A percentile compares a stretch with the other conserved stretches of the same genome.
Evolutionary conservation across 2,329 filamentous ascomycete genomes (phyloP).

Genomic region (Botryotinia globosa): DNA sequence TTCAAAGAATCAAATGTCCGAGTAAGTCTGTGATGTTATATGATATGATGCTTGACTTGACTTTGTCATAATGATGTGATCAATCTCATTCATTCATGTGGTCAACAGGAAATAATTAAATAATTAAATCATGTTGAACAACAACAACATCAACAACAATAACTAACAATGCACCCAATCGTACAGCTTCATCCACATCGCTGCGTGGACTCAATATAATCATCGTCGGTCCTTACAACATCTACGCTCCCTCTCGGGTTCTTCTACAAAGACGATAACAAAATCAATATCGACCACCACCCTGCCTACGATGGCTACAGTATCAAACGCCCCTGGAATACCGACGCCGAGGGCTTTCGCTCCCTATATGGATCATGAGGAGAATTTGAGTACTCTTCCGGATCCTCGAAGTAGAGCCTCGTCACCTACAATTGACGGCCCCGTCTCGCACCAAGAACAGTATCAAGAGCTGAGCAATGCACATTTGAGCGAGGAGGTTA

Average conservation of each 20-base stretch:
- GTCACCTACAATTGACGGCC: constrained; percentile 44
- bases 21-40: constrained; percentile 7
- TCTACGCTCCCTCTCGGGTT: constrained; percentile 11
- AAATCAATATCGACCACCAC: constrained; percentile 42
- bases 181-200: constrained; percentile 52
- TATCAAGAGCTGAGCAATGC: constrained; percentile 55
- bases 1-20: constrained; percentile 17
- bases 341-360: constrained; percentile 31
- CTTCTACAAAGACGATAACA: constrained; percentile 28
- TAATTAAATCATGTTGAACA: background rate
- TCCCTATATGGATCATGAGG: constrained; percentile 49
- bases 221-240: constrained; percentile 33
- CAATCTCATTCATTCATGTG: background rate
- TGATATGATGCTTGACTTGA: background rate
- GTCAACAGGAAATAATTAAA: background rate
- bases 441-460: constrained; percentile 41
- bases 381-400: constrained; percentile 67
- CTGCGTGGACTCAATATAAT: constrained; percentile 47
- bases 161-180: constrained; percentile 15
- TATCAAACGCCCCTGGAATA: constrained; percentile 30
- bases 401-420: constrained; percentile 57
- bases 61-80: background rate
- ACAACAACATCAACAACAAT: background rate
- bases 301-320: constrained; percentile 42
- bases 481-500: constrained; percentile 65